Percentiles rank a stretch among this genome's conserved stretches.
Conservation (phyloP, 768 basidiomycete species). For the Kwoniella mangroviensis region DNA sequence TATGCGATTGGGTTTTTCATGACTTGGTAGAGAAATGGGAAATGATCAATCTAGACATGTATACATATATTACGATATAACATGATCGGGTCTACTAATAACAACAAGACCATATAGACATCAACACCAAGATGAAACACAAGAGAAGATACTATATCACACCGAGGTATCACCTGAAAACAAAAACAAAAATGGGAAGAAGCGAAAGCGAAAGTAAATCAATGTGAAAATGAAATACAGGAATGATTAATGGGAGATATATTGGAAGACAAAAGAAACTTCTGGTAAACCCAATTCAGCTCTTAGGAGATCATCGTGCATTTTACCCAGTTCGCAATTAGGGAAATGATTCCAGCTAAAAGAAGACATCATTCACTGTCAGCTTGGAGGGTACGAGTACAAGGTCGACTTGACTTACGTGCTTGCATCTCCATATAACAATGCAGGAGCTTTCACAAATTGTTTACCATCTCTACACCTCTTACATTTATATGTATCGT, state of each 20-base stretch:
- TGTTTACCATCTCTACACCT: slow-evolving; percentile 83
- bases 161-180: neutral
- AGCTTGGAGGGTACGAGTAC: neutral
- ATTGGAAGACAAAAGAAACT: slow-evolving; percentile 95
- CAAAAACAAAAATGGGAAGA: neutral
- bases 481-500: slow-evolving; percentile 87
- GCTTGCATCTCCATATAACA: slow-evolving; percentile 96
- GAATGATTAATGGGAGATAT: slow-evolving; percentile 57
- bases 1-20: neutral
- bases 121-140: neutral
- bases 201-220: neutral
- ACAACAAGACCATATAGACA: slow-evolving; percentile 2
- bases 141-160: neutral
- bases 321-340: slow-evolving; percentile 80
- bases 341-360: slow-evolving; percentile 96
- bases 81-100: slow-evolving; percentile 9
- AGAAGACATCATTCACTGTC: slow-evolving; percentile 7
- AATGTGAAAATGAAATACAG: slow-evolving; percentile 3
- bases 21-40: too few relatives aligned
- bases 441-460: slow-evolving; percentile 74
- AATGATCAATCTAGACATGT: neutral
- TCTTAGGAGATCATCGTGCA: slow-evolving; percentile 92
- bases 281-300: slow-evolving; percentile 82
- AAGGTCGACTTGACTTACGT: slow-evolving; percentile 67
- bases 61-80: neutral